Conservation (phyloP, 2,329 filamentous ascomycete species). For the Xylaria sp. region DNA sequence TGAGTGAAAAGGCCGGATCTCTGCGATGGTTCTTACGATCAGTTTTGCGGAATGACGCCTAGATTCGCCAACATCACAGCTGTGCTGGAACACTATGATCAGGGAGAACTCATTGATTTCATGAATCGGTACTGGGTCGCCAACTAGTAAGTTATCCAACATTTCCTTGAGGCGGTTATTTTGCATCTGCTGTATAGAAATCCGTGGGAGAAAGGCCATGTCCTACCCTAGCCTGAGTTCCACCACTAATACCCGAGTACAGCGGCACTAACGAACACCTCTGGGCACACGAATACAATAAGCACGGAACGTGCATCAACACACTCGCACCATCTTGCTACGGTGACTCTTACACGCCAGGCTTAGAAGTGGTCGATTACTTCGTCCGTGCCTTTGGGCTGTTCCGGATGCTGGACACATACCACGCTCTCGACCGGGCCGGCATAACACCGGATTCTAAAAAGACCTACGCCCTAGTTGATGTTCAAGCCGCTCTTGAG, state of each 20-base stretch:
- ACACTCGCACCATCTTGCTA: constrained; percentile 72
- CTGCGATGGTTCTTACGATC: constrained; percentile 51
- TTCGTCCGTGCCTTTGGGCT: constrained; percentile 50
- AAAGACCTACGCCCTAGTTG: constrained; percentile 50
- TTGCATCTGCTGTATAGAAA: too few relatives aligned
- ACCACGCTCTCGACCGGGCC: constrained; percentile 45
- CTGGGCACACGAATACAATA: constrained; percentile 75
- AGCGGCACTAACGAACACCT: constrained; percentile 52
- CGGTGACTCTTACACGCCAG: constrained; percentile 52
- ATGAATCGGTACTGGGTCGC: constrained; percentile 54
- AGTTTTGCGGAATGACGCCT: constrained; percentile 51
- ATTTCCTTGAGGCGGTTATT: neutral
- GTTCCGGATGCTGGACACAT: constrained; percentile 51
- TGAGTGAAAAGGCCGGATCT: constrained; percentile 47
- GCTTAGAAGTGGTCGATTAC: constrained; percentile 54
- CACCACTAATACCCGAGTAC: constrained; percentile 5
- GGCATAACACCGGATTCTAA: constrained; percentile 46
- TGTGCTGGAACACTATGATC: constrained; percentile 48
- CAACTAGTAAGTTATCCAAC: constrained; percentile 41
- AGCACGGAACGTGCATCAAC: constrained; percentile 75
- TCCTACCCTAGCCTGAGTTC: neutral
- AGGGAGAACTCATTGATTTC: constrained; percentile 46
- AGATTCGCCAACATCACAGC: constrained; percentile 50
- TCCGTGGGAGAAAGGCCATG: neutral
- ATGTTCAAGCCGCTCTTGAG: constrained; percentile 51